A percentile compares a stretch with the other conserved stretches of the same genome.
Evolutionary conservation across 2,329 filamentous ascomycete genomes (phyloP).

Genomic region (Cercospora citrullina): DNA sequence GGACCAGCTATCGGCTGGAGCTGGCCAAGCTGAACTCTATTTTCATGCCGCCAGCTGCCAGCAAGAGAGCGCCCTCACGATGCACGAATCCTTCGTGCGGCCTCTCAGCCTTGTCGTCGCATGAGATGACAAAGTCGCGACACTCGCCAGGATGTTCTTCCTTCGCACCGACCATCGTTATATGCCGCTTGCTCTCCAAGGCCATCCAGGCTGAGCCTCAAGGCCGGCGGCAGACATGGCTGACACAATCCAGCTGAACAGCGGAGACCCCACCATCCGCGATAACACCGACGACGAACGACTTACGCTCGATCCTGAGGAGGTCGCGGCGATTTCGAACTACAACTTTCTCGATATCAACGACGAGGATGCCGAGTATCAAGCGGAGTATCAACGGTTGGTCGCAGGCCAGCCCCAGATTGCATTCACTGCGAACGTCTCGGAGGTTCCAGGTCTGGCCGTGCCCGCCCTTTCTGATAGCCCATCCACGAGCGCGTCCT

Average conservation of each 20-base stretch:
- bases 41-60: neutral
- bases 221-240: constrained; percentile 10
- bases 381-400: neutral
- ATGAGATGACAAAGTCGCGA: neutral
- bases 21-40: constrained; percentile 2
- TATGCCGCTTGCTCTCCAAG: neutral
- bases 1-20: neutral
- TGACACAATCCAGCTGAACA: constrained; percentile 3
- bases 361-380: neutral
- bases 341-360: neutral
- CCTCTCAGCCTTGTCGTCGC: constrained; percentile 14
- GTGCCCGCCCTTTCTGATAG: neutral
- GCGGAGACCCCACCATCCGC: neutral
- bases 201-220: constrained; percentile 13
- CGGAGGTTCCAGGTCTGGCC: neutral
- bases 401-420: neutral
- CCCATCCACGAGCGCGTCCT: neutral
- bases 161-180: neutral
- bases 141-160: constrained; percentile 7
- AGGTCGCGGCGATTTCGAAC: neutral
- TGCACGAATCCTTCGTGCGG: constrained; percentile 12
- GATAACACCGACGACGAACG: neutral
- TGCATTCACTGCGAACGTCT: neutral
- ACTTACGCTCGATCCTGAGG: neutral
- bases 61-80: neutral